These are phyloP conservation scores for Candolleomyces aberdarensis DNA, from an alignment of 768 basidiomycete genomes.

Conservation along the genomic window DNA sequence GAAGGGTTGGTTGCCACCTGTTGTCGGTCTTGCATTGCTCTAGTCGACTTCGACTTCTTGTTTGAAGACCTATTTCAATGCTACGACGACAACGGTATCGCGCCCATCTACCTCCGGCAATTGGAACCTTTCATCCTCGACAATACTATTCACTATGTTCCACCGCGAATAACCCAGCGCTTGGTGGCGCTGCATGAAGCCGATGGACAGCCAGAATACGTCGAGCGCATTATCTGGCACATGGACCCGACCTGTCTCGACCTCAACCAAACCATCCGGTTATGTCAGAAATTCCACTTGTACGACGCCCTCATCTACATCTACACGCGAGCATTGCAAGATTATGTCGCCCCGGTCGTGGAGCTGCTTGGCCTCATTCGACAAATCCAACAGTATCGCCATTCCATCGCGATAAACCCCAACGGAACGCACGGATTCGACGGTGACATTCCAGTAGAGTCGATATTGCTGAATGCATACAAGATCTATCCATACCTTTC, in stretches of 20 bases:
- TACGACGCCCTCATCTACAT: constrained; percentile 96
- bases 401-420: not conserved
- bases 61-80: constrained; percentile 93
- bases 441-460: constrained; percentile 41
- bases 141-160: constrained; percentile 67
- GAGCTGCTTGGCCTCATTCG: constrained; percentile 79
- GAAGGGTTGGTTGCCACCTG: constrained; percentile 80
- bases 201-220: constrained; percentile 64
- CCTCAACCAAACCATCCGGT: constrained; percentile 84
- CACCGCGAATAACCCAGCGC: constrained; percentile 85
- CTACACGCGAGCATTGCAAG: constrained; percentile 82
- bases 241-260: constrained; percentile 90
- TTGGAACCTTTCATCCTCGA: constrained; percentile 82
- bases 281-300: constrained; percentile 80
- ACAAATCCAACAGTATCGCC: constrained; percentile 46
- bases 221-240: constrained; percentile 93
- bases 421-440: constrained; percentile 21
- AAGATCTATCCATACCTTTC: constrained; percentile 90
- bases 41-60: constrained; percentile 80
- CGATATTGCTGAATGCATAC: constrained; percentile 72
- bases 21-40: constrained; percentile 74
- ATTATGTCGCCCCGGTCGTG: constrained; percentile 87
- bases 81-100: constrained; percentile 82
- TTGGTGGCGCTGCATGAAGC: constrained; percentile 78
- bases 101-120: constrained; percentile 76